Base-by-base conservation (phyloP, 495 filamentous ascomycete genomes). In the Tetracladium setigerum region DNA sequence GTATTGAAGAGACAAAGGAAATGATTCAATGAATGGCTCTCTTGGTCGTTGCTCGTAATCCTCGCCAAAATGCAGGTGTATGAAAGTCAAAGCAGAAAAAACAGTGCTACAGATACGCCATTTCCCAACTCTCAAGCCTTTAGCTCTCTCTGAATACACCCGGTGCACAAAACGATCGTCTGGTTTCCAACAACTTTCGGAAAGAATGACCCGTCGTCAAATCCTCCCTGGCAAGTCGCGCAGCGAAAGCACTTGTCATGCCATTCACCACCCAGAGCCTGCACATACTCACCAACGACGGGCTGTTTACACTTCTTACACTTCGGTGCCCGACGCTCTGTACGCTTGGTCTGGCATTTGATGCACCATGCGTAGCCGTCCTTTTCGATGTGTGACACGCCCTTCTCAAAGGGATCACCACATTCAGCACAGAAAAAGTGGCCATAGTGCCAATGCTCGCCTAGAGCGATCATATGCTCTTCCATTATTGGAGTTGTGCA, bases 341-440 rank as follows among this genome's bases (percentile, higher is more conserved):
- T 95, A 18, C 94, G 79, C 50, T 89, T 90, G 30, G 87, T 89
- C 68, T 97, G 90, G 63, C 92, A 99, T 30, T 72, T 71, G 13
- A 97, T 77, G 64, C 92, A 99, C 94, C 94, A 99, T 30, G 92
- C 92, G 67, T 94, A 97, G n/a, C 91, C 91, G 54, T 97, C 91
- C 63, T 94, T 95, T 64, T 99, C 94, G 17, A 99, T 92, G 62
- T 95, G 92, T 39, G 89, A 89, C 43, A 81, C 90, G 33, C 76
- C 70, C 13, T 73, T 70, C 60, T 84, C 83, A 62, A 96, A 96
- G 14, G 90, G 89, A 74, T 99, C 92, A 52, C 92, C 92, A 67
- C 92, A 99, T 73, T 99, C 87, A 24, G 94, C 94, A 61, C 92
- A 99, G 76, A 97, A 99, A 72, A 99, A 99, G 69, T 99, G 92